Conservation (phyloP, 2,329 filamentous ascomycete genomes). For the Aspergillus sp. region DNA sequence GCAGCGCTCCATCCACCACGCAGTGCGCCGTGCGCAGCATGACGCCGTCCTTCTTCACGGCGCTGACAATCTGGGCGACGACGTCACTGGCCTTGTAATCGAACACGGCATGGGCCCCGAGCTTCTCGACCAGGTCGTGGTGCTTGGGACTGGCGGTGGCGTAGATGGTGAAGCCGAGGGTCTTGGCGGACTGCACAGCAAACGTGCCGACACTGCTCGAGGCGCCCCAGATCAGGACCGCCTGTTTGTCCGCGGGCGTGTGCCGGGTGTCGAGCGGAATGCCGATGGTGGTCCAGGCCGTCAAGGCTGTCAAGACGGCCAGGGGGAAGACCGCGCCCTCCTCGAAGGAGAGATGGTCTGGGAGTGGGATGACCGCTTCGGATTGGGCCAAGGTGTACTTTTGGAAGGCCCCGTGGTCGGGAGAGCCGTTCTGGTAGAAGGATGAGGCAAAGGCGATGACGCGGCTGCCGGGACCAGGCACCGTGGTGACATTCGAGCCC, state of each 20-base stretch:
- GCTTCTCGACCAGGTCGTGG: slow-evolving; percentile 34
- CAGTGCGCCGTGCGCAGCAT: slow-evolving; percentile 13
- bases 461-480: slow-evolving; percentile 25
- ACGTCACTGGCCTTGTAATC: slow-evolving; percentile 39
- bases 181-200: slow-evolving; percentile 35
- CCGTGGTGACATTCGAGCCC: slow-evolving; percentile 23
- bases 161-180: slow-evolving; percentile 41
- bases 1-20: slow-evolving; percentile 12
- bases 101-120: slow-evolving; percentile 41
- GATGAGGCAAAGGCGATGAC: slow-evolving; percentile 28
- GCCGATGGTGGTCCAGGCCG: slow-evolving; percentile 22
- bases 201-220: slow-evolving; percentile 15
- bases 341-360: slow-evolving; percentile 25
- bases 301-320: slow-evolving; percentile 20
- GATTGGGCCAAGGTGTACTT: slow-evolving; percentile 28
- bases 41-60: slow-evolving; percentile 20
- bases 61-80: slow-evolving; percentile 27
- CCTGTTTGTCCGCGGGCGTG: slow-evolving; percentile 17
- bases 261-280: slow-evolving; percentile 22
- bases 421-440: slow-evolving; percentile 26
- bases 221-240: slow-evolving; percentile 14
- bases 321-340: slow-evolving; percentile 27
- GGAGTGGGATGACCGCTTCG: slow-evolving; percentile 29
- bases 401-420: slow-evolving; percentile 31
- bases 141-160: slow-evolving; percentile 40